A percentile compares a stretch with the other conserved stretches of the same genome.
These are phyloP conservation scores for Phaseolus coccineus DNA, from an alignment of 331 rosid genomes.

Conservation along the genomic window DNA sequence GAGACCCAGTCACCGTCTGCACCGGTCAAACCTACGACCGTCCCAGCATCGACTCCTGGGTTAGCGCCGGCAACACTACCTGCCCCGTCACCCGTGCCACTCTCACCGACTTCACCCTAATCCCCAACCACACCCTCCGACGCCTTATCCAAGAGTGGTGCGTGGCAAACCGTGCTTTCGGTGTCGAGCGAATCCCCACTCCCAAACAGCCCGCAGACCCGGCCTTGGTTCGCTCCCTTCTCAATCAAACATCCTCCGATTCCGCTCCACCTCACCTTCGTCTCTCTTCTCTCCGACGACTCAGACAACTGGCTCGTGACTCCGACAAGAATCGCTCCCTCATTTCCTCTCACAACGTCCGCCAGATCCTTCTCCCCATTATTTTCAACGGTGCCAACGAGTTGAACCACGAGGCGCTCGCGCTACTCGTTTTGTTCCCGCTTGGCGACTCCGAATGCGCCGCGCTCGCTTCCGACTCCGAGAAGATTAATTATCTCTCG, in stretches of 20 bases:
- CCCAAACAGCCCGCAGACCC: constrained; percentile 97
- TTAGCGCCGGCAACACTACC: constrained; percentile 83
- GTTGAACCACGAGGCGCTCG: constrained; percentile 73
- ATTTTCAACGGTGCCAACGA: constrained; percentile 57
- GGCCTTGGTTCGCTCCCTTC: constrained; percentile 62
- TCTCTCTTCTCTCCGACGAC: constrained; percentile 70
- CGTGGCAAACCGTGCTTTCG: constrained; percentile 84
- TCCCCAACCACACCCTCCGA: constrained; percentile 94
- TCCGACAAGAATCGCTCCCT: constrained; percentile 84
- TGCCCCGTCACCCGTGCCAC: constrained; percentile 84
- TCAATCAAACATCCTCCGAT: constrained; percentile 61
- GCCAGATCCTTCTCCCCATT: constrained; percentile 51
- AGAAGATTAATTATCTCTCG: constrained; percentile 53
- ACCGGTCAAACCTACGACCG: constrained; percentile 99
- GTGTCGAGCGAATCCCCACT: constrained; percentile 89
- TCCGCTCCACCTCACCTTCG: constrained; percentile 53
- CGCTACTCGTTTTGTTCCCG: constrained; percentile 68
- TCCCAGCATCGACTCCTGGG: constrained; percentile 88
- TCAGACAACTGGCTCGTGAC: constrained; percentile 83
- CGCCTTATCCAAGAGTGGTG: constrained; percentile 97
- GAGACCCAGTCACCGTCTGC: constrained; percentile 86
- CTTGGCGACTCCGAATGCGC: constrained; percentile 68
- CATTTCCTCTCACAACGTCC: constrained; percentile 64
- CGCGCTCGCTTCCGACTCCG: constrained; percentile 58
- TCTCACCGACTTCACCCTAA: constrained; percentile 79